These are phyloP conservation scores for Globisporangium camurandrum DNA, from an alignment of 352 stramenopile genomes.

Conservation along the genomic window DNA sequence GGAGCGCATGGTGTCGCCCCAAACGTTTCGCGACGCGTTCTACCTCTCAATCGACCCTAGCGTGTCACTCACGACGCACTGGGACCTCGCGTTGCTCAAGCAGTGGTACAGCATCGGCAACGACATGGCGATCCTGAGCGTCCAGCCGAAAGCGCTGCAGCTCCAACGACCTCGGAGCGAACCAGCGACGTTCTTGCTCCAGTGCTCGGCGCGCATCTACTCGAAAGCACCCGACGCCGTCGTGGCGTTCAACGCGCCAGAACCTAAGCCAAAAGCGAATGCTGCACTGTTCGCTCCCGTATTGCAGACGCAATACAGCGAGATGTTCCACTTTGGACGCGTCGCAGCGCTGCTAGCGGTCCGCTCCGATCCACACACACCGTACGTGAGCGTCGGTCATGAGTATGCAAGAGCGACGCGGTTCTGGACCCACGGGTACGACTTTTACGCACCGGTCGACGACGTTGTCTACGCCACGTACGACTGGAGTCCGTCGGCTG, in stretches of 20 bases:
- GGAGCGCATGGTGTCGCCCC: conserved; percentile 49
- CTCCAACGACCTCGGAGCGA: conserved; percentile 24
- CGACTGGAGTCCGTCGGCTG: conserved; percentile 26
- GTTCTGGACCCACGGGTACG: conserved; percentile 82
- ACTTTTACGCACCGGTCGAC: conserved; percentile 73
- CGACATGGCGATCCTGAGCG: conserved; percentile 71
- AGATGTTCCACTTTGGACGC: conserved; percentile 75
- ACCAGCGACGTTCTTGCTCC: conserved; percentile 40
- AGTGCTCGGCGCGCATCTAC: conserved; percentile 79
- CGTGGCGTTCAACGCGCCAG: conserved; percentile 74
- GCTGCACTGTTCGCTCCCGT: conserved; percentile 35
- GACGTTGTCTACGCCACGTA: conserved; percentile 66
- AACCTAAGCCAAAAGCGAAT: conserved; percentile 30
- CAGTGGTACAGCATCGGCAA: conserved; percentile 80
- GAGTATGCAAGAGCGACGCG: conserved; percentile 74
- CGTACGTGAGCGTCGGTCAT: conserved; percentile 45
- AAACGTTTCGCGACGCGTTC: conserved; percentile 34
- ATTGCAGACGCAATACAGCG: conserved; percentile 73
- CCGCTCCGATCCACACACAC: conserved; percentile 67
- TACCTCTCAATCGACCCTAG: conserved; percentile 68
- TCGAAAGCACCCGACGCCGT: conserved; percentile 49
- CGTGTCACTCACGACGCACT: conserved; percentile 61
- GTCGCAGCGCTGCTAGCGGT: conserved; percentile 47
- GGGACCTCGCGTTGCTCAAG: conserved; percentile 67
- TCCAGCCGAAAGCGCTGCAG: conserved; percentile 51